Conservation (phyloP, 1,284 basidiomycete genomes). For the Apiotrichum sp. region DNA sequence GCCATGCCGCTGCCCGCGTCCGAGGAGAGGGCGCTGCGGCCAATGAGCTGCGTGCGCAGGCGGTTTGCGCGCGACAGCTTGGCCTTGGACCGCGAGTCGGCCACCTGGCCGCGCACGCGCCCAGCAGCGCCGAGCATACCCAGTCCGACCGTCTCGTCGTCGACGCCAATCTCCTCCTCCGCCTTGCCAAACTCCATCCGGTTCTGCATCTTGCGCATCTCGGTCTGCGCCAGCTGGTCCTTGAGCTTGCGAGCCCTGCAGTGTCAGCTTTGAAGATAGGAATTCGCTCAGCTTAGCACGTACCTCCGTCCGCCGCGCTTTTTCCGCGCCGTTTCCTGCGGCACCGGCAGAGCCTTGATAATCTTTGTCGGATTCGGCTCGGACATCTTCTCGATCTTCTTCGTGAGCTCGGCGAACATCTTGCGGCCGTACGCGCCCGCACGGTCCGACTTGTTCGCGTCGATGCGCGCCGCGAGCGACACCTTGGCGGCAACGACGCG, state of each 20-base stretch:
- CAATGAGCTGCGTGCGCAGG: slow-evolving; percentile 74
- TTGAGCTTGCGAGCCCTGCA: slow-evolving; percentile 83
- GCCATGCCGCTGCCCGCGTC: slow-evolving; percentile 67
- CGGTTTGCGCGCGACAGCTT: slow-evolving; percentile 97
- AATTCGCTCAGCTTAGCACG: too few species aligned
- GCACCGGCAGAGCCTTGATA: slow-evolving; percentile 89
- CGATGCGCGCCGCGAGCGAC: slow-evolving; percentile 85
- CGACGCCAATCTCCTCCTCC: slow-evolving; percentile 92
- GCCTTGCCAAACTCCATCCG: slow-evolving; percentile 92
- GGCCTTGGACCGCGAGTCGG: slow-evolving; percentile 81
- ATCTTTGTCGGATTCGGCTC: slow-evolving; percentile 94
- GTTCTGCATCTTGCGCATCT: slow-evolving; percentile 93
- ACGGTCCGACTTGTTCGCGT: slow-evolving; percentile 68
- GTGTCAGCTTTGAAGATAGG: too few species aligned
- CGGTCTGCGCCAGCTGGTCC: slow-evolving; percentile 93
- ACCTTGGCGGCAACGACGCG: slow-evolving; percentile 89
- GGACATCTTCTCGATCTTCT: slow-evolving; percentile 82
- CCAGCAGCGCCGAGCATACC: slow-evolving; percentile 93
- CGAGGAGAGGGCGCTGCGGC: slow-evolving; percentile 59
- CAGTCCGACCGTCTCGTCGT: slow-evolving; percentile 91
- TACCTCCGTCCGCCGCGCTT: slow-evolving; percentile 75
- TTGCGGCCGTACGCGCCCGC: slow-evolving; percentile 79
- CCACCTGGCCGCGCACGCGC: slow-evolving; percentile 75
- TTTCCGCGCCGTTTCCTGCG: slow-evolving; percentile 91
- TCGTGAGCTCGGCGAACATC: slow-evolving; percentile 78